These are phyloP conservation scores for Phytophthora sp. DNA, from an alignment of 352 stramenopile species.

Conservation along the genomic window DNA sequence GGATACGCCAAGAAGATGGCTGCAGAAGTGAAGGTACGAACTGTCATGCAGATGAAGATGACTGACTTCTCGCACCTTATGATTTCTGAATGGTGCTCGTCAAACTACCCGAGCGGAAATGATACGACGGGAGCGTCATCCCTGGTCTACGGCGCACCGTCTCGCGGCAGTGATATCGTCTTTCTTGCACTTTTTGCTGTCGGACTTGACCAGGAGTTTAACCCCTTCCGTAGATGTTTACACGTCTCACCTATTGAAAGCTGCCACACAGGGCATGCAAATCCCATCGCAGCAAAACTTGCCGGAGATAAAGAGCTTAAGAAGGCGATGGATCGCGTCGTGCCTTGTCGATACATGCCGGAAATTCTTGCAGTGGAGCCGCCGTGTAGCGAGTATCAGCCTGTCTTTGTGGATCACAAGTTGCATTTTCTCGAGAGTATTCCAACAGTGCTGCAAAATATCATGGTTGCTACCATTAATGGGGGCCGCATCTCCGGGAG, in stretches of 20 bases:
- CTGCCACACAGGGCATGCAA: conserved; percentile 1
- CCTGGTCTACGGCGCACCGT: not conserved
- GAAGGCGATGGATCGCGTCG: conserved; percentile 45
- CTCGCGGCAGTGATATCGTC: conserved; percentile 1
- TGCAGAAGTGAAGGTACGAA: conserved; percentile 51
- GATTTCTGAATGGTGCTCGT: conserved; percentile 55
- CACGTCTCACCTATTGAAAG: conserved; percentile 47
- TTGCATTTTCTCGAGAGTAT: conserved; percentile 66
- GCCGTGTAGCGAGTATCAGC: conserved; percentile 42
- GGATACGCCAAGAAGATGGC: conserved; percentile 63
- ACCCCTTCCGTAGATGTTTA: conserved; percentile 64
- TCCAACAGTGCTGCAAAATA: conserved; percentile 59
- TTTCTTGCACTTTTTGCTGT: conserved; percentile 67
- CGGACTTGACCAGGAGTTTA: conserved; percentile 71
- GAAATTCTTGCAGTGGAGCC: conserved; percentile 59
- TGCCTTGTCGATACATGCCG: conserved; percentile 52
- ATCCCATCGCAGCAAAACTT: conserved; percentile 31
- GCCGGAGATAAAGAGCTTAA: conserved; percentile 42
- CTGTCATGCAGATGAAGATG: conserved; percentile 61
- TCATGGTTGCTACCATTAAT: conserved; percentile 73
- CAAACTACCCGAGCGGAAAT: not conserved
- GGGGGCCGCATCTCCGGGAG: conserved; percentile 40
- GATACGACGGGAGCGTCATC: not conserved
- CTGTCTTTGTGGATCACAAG: conserved; percentile 49
- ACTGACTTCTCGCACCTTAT: conserved; percentile 67